Percentiles rank a stretch among this genome's conserved stretches.
phyloP scores from a whole-genome alignment of 2,329 filamentous ascomycete species.

The Exophiala sideris region DNA sequence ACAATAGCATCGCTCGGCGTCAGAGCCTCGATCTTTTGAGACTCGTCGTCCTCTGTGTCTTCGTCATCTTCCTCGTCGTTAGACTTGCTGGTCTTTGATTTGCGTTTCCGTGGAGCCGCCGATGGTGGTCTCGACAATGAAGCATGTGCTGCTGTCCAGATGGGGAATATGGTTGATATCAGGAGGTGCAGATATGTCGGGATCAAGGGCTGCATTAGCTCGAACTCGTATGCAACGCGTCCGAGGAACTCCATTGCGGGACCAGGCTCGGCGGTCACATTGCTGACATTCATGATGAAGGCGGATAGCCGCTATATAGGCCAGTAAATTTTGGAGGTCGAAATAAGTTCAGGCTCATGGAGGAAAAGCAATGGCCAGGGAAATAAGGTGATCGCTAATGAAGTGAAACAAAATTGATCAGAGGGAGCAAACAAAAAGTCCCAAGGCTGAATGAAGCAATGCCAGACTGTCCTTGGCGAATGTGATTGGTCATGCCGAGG shows the following conservation, averaged over 20 bases:
- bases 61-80: conserved; percentile 51
- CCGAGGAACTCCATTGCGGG: conserved; percentile 21
- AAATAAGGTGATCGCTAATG: not conserved
- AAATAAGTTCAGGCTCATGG: too few species aligned
- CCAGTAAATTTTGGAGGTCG: too few species aligned
- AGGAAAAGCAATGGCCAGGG: not conserved
- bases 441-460: not conserved
- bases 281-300: not conserved
- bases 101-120: conserved; percentile 56
- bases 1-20: conserved; percentile 76
- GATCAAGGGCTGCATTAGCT: conserved; percentile 42
- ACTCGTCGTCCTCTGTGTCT: conserved; percentile 53
- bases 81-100: not conserved
- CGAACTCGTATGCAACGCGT: conserved; percentile 22
- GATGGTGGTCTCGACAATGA: conserved; percentile 79
- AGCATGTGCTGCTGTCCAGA: conserved; percentile 81
- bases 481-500: conserved; percentile 8
- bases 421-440: not conserved
- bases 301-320: too few species aligned
- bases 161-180: conserved; percentile 71
- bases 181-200: conserved; percentile 60
- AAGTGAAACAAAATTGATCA: not conserved
- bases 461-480: conserved; percentile 19
- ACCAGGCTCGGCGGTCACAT: conserved; percentile 14
- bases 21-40: conserved; percentile 64